These are phyloP conservation scores for Colletotrichum melonis DNA, from an alignment of 2,329 filamentous ascomycete species.

Conservation along the genomic window DNA sequence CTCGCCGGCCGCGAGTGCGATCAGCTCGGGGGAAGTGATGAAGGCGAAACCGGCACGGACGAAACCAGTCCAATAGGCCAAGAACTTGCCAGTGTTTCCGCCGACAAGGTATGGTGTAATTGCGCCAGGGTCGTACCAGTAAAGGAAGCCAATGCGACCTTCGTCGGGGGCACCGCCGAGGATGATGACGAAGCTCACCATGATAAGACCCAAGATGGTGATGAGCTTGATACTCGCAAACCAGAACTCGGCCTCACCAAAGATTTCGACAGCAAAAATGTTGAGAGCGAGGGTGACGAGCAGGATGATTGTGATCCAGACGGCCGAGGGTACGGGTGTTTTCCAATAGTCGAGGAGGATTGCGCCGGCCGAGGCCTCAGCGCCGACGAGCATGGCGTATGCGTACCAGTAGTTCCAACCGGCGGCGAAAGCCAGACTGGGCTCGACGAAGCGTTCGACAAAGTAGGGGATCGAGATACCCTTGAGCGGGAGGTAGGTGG, in stretches of 20 bases:
- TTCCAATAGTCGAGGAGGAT: constrained; percentile 73
- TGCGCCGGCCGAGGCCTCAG: constrained; percentile 67
- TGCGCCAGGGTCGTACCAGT: constrained; percentile 53
- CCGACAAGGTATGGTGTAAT: constrained; percentile 59
- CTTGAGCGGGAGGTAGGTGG: constrained; percentile 64
- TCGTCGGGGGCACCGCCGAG: constrained; percentile 65
- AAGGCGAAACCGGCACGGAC: constrained; percentile 71
- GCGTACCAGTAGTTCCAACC: constrained; percentile 74
- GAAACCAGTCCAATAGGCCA: constrained; percentile 69
- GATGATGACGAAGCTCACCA: constrained; percentile 66
- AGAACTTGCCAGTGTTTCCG: constrained; percentile 63
- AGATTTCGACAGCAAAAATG: constrained; percentile 66
- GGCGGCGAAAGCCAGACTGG: constrained; percentile 65
- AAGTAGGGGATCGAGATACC: constrained; percentile 69
- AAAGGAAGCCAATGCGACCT: constrained; percentile 54
- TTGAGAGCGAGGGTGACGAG: constrained; percentile 66
- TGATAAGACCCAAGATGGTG: constrained; percentile 67
- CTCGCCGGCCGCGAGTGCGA: constrained; percentile 73
- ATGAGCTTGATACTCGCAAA: constrained; percentile 71
- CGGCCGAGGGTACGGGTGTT: constrained; percentile 59
- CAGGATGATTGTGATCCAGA: constrained; percentile 71
- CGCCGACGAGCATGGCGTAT: constrained; percentile 67
- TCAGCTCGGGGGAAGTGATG: constrained; percentile 71
- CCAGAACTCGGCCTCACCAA: constrained; percentile 72
- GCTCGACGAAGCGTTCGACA: constrained; percentile 65